Conservation (phyloP, 306 rosid species). For the Rubus idaeus region DNA sequence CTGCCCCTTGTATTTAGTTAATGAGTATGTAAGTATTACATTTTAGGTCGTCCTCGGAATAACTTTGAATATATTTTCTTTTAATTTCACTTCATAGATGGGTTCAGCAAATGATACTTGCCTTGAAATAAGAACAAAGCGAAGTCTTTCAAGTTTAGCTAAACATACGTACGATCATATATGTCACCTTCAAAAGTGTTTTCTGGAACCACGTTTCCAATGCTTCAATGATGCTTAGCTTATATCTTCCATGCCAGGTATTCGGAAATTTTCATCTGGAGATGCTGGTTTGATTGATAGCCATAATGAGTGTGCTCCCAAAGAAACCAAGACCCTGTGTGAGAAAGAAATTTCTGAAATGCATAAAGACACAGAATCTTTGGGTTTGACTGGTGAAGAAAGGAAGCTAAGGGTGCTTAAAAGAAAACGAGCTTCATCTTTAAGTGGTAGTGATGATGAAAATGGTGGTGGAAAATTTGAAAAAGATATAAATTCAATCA, state of each 20-base stretch:
- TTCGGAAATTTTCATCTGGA: slow-evolving; percentile 13
- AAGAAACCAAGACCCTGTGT: not conserved
- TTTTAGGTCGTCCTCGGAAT: not conserved
- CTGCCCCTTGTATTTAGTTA: not conserved
- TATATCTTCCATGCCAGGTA: slow-evolving; percentile 18
- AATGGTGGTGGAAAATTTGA: slow-evolving; percentile 1
- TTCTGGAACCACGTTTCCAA: not conserved
- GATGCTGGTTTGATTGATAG: slow-evolving; percentile 9
- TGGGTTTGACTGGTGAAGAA: not conserved
- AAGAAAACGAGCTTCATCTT: slow-evolving; percentile 22
- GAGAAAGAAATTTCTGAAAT: not conserved
- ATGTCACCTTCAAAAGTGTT: not conserved
- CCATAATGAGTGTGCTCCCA: slow-evolving; percentile 22
- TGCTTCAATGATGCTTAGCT: not conserved
- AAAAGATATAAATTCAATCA: not conserved
- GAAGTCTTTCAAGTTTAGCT: not conserved
- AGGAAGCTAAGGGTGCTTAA: slow-evolving; percentile 12
- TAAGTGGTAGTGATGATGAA: slow-evolving; percentile 4
- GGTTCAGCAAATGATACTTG: not conserved
- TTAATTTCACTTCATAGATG: not conserved
- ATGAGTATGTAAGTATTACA: not conserved
- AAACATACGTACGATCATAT: not conserved
- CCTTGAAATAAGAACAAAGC: not conserved
- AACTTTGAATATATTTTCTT: not conserved
- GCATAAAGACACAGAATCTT: not conserved